Percentiles rank a stretch among this genome's conserved stretches.
phyloP scores from a whole-genome alignment of 768 basidiomycete species.

The Trametes villosa region DNA sequence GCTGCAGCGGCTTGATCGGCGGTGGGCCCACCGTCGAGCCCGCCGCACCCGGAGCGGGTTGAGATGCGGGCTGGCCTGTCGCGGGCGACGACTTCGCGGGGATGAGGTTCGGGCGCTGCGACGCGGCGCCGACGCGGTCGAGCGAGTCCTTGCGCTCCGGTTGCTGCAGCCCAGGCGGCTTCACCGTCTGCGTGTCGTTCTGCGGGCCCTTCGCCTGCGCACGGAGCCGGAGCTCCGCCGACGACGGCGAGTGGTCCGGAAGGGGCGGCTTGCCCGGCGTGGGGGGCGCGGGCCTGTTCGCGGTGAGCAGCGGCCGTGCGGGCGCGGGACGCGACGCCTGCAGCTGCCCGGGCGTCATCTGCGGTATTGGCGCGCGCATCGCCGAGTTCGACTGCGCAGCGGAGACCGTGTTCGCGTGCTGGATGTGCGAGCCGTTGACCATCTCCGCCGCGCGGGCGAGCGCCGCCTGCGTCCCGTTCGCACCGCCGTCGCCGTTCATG shows the following conservation, averaged over 20 bases:
- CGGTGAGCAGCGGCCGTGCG: slow-evolving; percentile 64
- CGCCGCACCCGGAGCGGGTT: slow-evolving; percentile 51
- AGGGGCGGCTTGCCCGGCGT: slow-evolving; percentile 45
- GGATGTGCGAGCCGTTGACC: slow-evolving; percentile 57
- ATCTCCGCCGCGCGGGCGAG: slow-evolving; percentile 61
- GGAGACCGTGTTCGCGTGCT: slow-evolving; percentile 48
- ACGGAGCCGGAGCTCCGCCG: slow-evolving; percentile 68
- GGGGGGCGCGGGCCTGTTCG: slow-evolving; percentile 57
- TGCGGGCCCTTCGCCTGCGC: slow-evolving; percentile 61
- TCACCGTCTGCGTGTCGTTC: slow-evolving; percentile 34
- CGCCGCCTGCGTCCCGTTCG: slow-evolving; percentile 43
- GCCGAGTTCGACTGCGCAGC: slow-evolving; percentile 34
- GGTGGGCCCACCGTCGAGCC: slow-evolving; percentile 56
- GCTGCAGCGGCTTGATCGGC: slow-evolving; percentile 76
- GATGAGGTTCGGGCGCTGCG: slow-evolving; percentile 44
- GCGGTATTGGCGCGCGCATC: slow-evolving; percentile 35
- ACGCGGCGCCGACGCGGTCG: slow-evolving; percentile 27
- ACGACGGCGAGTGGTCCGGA: slow-evolving; percentile 59
- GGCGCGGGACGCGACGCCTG: slow-evolving; percentile 71
- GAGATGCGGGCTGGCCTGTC: slow-evolving; percentile 46
- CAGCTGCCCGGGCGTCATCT: slow-evolving; percentile 40
- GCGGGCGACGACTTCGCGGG: slow-evolving; percentile 53
- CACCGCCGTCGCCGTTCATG: slow-evolving; percentile 36
- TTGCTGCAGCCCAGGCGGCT: slow-evolving; percentile 38
- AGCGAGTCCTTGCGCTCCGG: slow-evolving; percentile 59